Evolutionary conservation across 202 grass and related monocot genomes (phyloP).

Genomic region (Zoysia matrella): DNA sequence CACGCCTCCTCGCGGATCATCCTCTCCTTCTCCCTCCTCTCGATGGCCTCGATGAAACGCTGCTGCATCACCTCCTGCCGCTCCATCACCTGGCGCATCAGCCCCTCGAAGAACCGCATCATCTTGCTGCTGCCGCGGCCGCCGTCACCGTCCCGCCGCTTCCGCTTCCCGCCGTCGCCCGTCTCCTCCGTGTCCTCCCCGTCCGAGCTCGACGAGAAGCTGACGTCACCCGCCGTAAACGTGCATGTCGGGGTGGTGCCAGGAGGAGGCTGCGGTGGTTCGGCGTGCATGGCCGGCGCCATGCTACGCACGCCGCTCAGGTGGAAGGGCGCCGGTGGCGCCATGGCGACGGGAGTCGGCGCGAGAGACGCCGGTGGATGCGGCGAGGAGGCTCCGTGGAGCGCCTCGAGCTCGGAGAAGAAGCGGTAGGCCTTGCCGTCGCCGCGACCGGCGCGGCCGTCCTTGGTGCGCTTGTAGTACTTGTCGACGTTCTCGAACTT

Average conservation of each 20-base stretch:
- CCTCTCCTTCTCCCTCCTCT: constrained; percentile 82
- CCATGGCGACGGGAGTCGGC: constrained; percentile 23
- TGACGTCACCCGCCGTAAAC: constrained; percentile 31
- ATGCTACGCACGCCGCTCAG: neutral
- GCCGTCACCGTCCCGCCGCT: constrained; percentile 38
- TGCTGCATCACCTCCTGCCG: constrained; percentile 93
- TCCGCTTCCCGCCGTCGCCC: constrained; percentile 65
- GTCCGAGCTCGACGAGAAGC: constrained; percentile 84
- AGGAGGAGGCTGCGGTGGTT: neutral
- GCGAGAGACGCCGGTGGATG: neutral
- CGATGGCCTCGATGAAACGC: constrained; percentile 72
- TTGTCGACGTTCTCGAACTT: constrained; percentile 99
- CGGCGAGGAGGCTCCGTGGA: constrained; percentile 45
- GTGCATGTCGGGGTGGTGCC: neutral
- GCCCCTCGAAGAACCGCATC: constrained; percentile 85
- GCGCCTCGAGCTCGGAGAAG: constrained; percentile 89
- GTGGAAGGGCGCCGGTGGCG: neutral
- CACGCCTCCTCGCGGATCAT: constrained; percentile 92
- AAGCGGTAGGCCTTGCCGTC: constrained; percentile 94
- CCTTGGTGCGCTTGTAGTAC: constrained; percentile 98
- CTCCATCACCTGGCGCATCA: constrained; percentile 94
- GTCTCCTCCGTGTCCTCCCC: constrained; percentile 66
- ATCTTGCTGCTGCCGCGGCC: constrained; percentile 52
- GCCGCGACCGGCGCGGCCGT: constrained; percentile 74
- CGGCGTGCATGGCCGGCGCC: neutral